Evolutionary conservation across 202 grass and related monocot species (phyloP).

Genomic region (Sporobolus alterniflorus): DNA sequence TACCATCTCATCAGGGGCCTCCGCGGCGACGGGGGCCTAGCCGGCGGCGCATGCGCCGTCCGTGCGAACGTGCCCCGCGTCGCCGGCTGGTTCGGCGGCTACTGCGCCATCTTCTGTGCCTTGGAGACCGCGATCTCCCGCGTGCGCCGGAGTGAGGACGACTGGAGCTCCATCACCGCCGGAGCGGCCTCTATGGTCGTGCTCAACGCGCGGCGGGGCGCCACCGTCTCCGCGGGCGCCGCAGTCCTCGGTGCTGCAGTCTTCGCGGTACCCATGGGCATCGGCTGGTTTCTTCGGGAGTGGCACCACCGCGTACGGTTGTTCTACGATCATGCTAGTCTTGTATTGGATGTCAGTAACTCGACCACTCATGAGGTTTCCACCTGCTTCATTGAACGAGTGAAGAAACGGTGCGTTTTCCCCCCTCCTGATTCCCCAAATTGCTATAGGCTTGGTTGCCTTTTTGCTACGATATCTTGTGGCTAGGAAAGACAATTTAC

Average conservation of each 20-base stretch:
- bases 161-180: slow-evolving; percentile 60
- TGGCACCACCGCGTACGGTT: not conserved
- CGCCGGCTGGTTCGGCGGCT: slow-evolving; percentile 51
- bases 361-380: no score
- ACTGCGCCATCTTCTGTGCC: slow-evolving; percentile 50
- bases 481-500: no score
- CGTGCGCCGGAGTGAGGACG: slow-evolving; percentile 56
- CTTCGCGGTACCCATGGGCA: slow-evolving; percentile 57
- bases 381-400: no score
- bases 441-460: no score
- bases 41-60: slow-evolving; percentile 42
- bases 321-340: no score
- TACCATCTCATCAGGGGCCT: slow-evolving; percentile 62
- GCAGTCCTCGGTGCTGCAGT: slow-evolving; percentile 39
- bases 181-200: slow-evolving; percentile 45
- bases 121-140: slow-evolving; percentile 54
- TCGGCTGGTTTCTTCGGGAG: not conserved
- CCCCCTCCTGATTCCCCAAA: no score
- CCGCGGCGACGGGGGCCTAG: slow-evolving; percentile 48
- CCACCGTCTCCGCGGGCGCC: not conserved
- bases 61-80: slow-evolving; percentile 50
- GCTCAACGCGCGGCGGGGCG: slow-evolving; percentile 43
- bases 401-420: no score
- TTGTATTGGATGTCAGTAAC: no score
- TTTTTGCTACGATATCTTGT: no score